Conservation (phyloP, 805 yeast species). For the Ogataea neopini region DNA sequence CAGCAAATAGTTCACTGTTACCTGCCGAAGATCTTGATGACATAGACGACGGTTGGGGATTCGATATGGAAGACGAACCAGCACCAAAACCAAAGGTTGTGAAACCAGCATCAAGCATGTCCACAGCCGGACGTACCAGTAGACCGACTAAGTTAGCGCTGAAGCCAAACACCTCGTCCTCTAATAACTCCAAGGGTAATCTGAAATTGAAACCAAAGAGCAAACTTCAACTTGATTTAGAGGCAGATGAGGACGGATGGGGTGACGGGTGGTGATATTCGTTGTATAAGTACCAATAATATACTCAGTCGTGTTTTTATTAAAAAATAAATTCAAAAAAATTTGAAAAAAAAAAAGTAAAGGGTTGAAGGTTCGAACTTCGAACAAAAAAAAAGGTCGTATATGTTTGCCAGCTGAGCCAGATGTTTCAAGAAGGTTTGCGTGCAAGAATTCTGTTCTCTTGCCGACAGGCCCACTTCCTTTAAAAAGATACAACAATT, state of each 20-base stretch:
- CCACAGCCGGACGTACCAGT: background rate
- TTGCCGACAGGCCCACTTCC: too few relatives aligned
- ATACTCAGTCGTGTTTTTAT: background rate
- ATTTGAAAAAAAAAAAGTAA: too few relatives aligned
- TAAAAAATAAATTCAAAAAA: too few relatives aligned
- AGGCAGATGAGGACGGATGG: slow-evolving; percentile 43
- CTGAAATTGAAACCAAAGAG: slow-evolving; percentile 29
- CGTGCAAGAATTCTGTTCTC: too few relatives aligned
- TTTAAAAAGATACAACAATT: too few relatives aligned
- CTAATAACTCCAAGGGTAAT: slow-evolving; percentile 11
- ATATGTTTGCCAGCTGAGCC: too few relatives aligned
- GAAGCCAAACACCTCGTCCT: background rate
- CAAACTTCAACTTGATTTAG: slow-evolving; percentile 38
- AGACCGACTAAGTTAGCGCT: slow-evolving; percentile 5
- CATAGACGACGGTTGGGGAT: slow-evolving; percentile 36
- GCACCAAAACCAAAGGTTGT: background rate
- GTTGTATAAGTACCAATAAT: background rate
- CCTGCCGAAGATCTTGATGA: slow-evolving; percentile 24
- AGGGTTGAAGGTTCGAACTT: too few relatives aligned
- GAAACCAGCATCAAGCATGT: background rate
- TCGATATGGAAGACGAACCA: slow-evolving; percentile 24
- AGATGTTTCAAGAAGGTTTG: too few relatives aligned
- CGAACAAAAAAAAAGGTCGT: too few relatives aligned
- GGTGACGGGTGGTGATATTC: slow-evolving; percentile 44
- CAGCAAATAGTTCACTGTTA: background rate